Evolutionary conservation across 177 flowering plant genomes (phyloP), one percentile per base, ranked within the genome.

Genomic region (Tripterygium wilfordii): DNA sequence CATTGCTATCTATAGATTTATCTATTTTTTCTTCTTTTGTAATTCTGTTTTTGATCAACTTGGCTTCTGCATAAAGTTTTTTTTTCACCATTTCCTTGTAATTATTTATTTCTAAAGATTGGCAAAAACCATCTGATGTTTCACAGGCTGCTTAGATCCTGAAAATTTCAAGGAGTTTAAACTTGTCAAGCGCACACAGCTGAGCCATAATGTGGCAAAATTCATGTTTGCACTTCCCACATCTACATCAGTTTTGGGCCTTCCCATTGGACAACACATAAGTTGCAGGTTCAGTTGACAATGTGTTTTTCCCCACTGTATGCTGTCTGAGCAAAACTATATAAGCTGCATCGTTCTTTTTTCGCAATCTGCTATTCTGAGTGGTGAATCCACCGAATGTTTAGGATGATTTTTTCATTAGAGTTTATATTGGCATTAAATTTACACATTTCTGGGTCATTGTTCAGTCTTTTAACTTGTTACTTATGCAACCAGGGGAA

Each of bases 121-220:
- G 36, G n/a, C 18, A 20, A 6, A 28, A 20, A 15, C 12, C 14
- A 10, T 39, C 31, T 3, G 42, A 16, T 70, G 28, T 46, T 24
- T 55, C 43, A 10, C 53, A 89, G 97, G 74, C 38, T 72, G 79
- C 66, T 66, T 94, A 56, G 85, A 94, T 57, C 83, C 96, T 38
- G 92, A 89, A 51, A 80, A 74, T 23, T 94, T 87, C 68, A 87
- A 71, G 71, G 69, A 81, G 20, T 94, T 87, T 59, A 81, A 94
- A 70, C 92, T 90, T 40, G 95, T 89, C 32, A 63, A 87, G 62
- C 73, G 77, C 45, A 58, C 60, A 5, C 92, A 87, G 60, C 64
- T 94, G 36, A 90, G 99, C 71, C 97, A 94, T 55, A 90, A 94
- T 79, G 97, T 94, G 48, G 99, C 97, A 10, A 78, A 86, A 67